A percentile compares a stretch with the other conserved stretches of the same genome.
Evolutionary conservation across 1,139 yeast species (phyloP).

Genomic region (Nakaseomyces uthaithaninus): DNA sequence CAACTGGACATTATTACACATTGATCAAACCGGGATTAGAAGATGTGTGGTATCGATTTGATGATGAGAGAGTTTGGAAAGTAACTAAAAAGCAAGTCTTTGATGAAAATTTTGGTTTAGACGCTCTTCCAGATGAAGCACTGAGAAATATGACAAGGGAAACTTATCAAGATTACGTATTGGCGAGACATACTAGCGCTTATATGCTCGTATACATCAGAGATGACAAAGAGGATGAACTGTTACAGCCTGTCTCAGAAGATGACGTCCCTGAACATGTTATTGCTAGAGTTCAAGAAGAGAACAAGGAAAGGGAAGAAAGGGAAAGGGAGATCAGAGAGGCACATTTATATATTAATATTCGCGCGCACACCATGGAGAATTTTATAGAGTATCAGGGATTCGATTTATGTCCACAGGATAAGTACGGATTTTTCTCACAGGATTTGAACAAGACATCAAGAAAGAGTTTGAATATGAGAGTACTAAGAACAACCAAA

Average conservation of each 20-base stretch:
- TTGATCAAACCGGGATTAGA: conserved; percentile 72
- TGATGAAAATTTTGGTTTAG: conserved; percentile 87
- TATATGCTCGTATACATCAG: conserved; percentile 93
- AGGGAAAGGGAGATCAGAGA: conserved; percentile 66
- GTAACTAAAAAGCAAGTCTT: conserved; percentile 80
- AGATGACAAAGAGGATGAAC: conserved; percentile 47
- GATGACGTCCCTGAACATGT: conserved; percentile 63
- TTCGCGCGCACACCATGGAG: conserved; percentile 45
- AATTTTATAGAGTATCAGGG: conserved; percentile 59
- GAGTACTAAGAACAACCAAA: conserved; percentile 51
- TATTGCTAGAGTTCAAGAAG: conserved; percentile 54
- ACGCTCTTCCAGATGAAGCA: conserved; percentile 43
- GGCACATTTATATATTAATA: conserved; percentile 61
- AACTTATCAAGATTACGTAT: conserved; percentile 55
- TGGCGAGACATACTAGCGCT: conserved; percentile 83
- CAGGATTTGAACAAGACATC: conserved; percentile 41
- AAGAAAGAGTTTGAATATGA: conserved; percentile 45
- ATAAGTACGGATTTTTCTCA: conserved; percentile 38
- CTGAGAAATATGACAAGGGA: conserved; percentile 45
- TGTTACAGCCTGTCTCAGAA: conserved; percentile 53
- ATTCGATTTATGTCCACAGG: conserved; percentile 68
- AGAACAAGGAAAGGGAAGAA: conserved; percentile 46
- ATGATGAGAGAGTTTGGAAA: conserved; percentile 88
- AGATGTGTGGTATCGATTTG: conserved; percentile 82
- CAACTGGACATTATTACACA: conserved; percentile 94